Base-by-base conservation (phyloP, 2,329 filamentous ascomycete species). In the Xylariaceae sp. region DNA sequence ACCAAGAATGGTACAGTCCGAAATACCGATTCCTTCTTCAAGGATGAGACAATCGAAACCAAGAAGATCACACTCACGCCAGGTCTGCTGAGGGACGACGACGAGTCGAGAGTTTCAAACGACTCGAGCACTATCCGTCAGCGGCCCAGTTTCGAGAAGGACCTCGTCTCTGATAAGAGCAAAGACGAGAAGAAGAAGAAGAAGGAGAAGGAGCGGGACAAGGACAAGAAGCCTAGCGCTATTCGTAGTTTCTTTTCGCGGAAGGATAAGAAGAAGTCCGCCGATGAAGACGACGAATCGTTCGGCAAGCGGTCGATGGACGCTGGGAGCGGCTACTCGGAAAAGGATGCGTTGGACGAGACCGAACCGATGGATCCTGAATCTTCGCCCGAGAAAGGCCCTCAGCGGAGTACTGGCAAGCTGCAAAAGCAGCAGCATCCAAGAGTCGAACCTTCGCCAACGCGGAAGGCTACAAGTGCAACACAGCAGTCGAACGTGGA, bases 41-140 rank as follows among this genome's bases (percentile, higher is more conserved):
- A 88, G 59, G 92, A 96, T 52, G 90, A 98, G 52, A 87, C 77
- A 19, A 83, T 87, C 23, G 92, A 96, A 59, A 95, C 92, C 3
- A 88, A 93, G 60, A 96, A 96, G 65, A 96, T 98, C 46, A 94
- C 89, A 1, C 73, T 98, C 28, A 98, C 92, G 3, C 92, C 92
- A 2, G 94, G 94, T 47, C 64, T 98, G 33, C 66, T 96, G 25
- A 80, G 90, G 26, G 90, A 96, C 46, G 89, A 95, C 47, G 71
- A 67, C 44, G 61, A 67, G 25, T 46, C 60, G 11, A 57, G 69
- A 39, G 52, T 48, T 18, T 65, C 63, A 4, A 60, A 56, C 40
- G 61, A 64, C 16, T 61, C 59, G 3, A 61, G 68, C 52, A 71
- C 58, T 51, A 55, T 52, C 39, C 72, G 64, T 56, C 67, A 59